Percentiles rank a stretch among this genome's conserved stretches.
Conservation (phyloP, 208 protist species). For the Acanthamoeba sp. region DNA sequence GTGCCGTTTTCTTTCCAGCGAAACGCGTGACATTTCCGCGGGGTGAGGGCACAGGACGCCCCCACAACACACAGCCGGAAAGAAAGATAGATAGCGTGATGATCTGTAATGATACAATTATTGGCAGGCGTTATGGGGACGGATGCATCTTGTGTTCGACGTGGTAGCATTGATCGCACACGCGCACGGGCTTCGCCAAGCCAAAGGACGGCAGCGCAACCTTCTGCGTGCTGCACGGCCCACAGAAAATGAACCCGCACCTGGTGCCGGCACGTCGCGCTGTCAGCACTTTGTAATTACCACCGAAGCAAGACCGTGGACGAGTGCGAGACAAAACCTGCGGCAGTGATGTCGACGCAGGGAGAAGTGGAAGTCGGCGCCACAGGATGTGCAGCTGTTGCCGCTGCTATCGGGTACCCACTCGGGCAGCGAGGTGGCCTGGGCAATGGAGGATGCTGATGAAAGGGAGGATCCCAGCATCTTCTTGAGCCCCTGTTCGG, state of each 20-base stretch:
- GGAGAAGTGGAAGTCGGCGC: conserved; percentile 17
- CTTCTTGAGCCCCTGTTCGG: conserved; percentile 26
- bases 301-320: background rate
- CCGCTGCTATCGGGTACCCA: conserved; percentile 60
- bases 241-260: conserved; percentile 63
- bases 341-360: conserved; percentile 48
- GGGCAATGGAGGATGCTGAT: background rate
- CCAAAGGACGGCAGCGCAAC: conserved; percentile 22
- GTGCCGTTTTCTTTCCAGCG: no score
- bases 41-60: no score
- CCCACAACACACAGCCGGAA: background rate
- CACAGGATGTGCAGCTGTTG: conserved; percentile 53
- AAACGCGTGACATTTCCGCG: no score
- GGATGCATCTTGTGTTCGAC: conserved; percentile 10
- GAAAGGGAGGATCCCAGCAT: background rate
- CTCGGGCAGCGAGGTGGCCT: conserved; percentile 44
- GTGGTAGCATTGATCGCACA: conserved; percentile 52
- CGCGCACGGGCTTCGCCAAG: background rate
- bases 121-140: background rate
- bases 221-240: conserved; percentile 52
- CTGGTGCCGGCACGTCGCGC: background rate
- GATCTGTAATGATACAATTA: background rate
- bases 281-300: no score
- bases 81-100: no score
- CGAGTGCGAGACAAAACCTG: background rate